phyloP scores from a whole-genome alignment of 129 eudicot genomes.

The Oenanthe sinensis region DNA sequence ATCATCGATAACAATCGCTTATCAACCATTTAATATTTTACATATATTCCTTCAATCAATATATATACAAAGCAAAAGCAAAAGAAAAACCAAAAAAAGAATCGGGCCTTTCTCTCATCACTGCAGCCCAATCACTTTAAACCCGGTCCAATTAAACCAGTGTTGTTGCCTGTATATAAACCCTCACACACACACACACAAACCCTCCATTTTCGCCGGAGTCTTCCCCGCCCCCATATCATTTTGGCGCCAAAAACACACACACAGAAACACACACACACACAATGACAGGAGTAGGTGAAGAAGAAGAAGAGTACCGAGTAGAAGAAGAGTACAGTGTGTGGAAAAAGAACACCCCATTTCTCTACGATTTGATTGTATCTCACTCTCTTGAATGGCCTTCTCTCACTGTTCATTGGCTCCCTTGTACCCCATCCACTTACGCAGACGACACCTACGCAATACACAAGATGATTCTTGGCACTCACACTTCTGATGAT shows the following conservation, averaged over 20 bases:
- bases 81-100: no score
- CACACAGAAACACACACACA: neutral
- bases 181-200: neutral
- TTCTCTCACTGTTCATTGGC: constrained; percentile 97
- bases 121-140: neutral
- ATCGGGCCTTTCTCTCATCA: no score
- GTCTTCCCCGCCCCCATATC: neutral
- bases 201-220: neutral
- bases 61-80: no score
- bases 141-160: neutral
- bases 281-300: constrained; percentile 21
- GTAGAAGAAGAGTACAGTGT: constrained; percentile 73
- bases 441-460: constrained; percentile 46
- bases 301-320: constrained; percentile 35
- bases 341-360: constrained; percentile 87
- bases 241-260: constrained; percentile 27
- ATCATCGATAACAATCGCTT: no score
- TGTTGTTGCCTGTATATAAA: neutral
- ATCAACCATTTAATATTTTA: no score
- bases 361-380: constrained; percentile 66
- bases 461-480: constrained; percentile 63
- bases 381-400: constrained; percentile 94
- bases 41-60: no score
- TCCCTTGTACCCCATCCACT: constrained; percentile 49
- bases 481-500: constrained; percentile 93